Conservation (phyloP, 1,139 yeast genomes). For the Candida sanyaensis region DNA sequence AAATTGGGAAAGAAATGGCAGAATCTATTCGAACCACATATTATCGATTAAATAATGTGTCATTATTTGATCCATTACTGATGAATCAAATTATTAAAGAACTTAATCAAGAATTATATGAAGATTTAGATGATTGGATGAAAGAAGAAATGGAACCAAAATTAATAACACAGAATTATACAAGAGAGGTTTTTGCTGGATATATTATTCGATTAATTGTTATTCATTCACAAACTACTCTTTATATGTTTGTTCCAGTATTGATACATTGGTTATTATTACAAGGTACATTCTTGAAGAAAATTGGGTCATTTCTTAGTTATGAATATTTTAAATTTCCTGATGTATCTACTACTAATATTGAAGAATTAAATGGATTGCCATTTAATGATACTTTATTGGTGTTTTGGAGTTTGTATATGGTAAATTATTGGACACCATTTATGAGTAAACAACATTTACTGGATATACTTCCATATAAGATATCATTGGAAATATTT, state of each 20-base stretch:
- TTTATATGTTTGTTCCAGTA: conserved; percentile 35
- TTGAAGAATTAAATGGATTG: conserved; percentile 21
- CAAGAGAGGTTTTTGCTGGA: conserved; percentile 30
- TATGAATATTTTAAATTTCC: conserved; percentile 29
- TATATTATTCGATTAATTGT: conserved; percentile 36
- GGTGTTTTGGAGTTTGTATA: conserved; percentile 31
- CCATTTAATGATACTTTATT: conserved; percentile 12
- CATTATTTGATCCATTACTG: conserved; percentile 33
- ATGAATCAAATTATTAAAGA: conserved; percentile 24
- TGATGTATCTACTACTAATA: conserved; percentile 20
- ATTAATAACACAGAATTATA: conserved; percentile 21
- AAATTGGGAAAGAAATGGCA: conserved; percentile 36
- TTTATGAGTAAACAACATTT: conserved; percentile 17
- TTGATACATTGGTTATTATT: conserved; percentile 41
- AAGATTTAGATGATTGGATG: conserved; percentile 41
- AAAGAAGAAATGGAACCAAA: conserved; percentile 31
- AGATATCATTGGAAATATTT: conserved; percentile 13
- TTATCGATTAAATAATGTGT: conserved; percentile 31
- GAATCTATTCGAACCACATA: conserved; percentile 36
- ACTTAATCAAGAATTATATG: conserved; percentile 24
- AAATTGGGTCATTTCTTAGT: conserved; percentile 12
- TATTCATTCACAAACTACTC: conserved; percentile 32
- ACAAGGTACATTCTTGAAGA: conserved; percentile 13
- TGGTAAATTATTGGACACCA: conserved; percentile 33
- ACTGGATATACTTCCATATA: conserved; percentile 17